These are phyloP conservation scores for Kwoniella sp. DNA, from an alignment of 768 basidiomycete genomes.

Conservation along the genomic window DNA sequence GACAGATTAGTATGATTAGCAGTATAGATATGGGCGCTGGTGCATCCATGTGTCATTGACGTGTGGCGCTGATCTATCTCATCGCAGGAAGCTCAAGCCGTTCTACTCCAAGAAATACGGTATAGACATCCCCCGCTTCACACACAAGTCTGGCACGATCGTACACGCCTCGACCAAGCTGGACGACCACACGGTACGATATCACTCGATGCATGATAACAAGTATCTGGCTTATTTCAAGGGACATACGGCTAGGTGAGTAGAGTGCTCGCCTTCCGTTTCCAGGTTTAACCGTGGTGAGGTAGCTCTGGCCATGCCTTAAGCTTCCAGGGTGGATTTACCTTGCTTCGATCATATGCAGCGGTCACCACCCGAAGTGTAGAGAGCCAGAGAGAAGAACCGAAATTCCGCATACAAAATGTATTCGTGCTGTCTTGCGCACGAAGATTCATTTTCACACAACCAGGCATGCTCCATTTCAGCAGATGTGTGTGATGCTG, in stretches of 20 bases:
- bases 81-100: slow-evolving; percentile 66
- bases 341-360: too few relatives aligned
- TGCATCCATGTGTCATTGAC: background rate
- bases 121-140: slow-evolving; percentile 89
- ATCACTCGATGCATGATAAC: slow-evolving; percentile 94
- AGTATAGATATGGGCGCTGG: too few relatives aligned
- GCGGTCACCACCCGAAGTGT: too few relatives aligned
- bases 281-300: too few relatives aligned
- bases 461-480: too few relatives aligned
- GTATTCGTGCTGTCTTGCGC: background rate
- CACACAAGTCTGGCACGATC: slow-evolving; percentile 82
- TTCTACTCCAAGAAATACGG: slow-evolving; percentile 95
- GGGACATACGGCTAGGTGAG: slow-evolving; percentile 76
- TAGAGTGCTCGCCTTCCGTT: too few relatives aligned
- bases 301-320: too few relatives aligned
- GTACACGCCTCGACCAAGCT: slow-evolving; percentile 92
- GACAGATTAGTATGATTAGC: too few relatives aligned
- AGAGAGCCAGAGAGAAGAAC: too few relatives aligned
- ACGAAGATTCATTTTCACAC: background rate
- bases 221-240: slow-evolving; percentile 94
- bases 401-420: too few relatives aligned
- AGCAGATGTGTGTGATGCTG: background rate
- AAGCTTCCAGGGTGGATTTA: too few relatives aligned
- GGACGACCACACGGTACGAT: slow-evolving; percentile 84
- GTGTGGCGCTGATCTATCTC: background rate